Evolutionary conservation across 2,329 filamentous ascomycete genomes (phyloP), one percentile per base, ranked within the genome.

Genomic region (Fragosphaeria purpurea): DNA sequence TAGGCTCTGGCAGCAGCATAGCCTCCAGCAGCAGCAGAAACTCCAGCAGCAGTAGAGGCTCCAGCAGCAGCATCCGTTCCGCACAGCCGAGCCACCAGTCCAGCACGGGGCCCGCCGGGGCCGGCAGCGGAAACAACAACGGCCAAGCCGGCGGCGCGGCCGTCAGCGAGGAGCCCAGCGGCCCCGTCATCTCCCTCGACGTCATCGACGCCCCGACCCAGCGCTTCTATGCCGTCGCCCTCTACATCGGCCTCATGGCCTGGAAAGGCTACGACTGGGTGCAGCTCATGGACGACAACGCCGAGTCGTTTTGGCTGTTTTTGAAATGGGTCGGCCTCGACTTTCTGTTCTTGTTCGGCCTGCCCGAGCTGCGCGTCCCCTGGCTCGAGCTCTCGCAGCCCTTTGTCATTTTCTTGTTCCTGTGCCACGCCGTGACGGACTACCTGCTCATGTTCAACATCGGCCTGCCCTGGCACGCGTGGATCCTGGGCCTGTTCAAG

Each of bases 311-410:
- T 55, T 86, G 82, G 77, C 76, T 91, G 46, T 96, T 96, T 63
- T 71, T 95, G 62, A 98, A 97, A 77, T 98, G 93, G 93, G 79
- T 87, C 55, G 75, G 82, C 52, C 79, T 98, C 56, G 93, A 98
- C 69, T 85, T 86, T 54, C 68, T 85, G 31, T 96, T 90, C 65
- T 74, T 97, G 56, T 95, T 94, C 65, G 86, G 86, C 7, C 70
- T 98, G 49, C 91, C 94, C 13, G 79, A 86, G 58, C 67, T 98
- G 60, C 82, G 87, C 64, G 95, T 98, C 76, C 93, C 93, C 52
- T 98, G 93, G 94, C 74, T 98, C 52, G 89, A 97, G 71, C 88
- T 91, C 72, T 88, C 87, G 42, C 86, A 87, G 61, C 76, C 79
- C 38, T 82, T 82, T 1, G 85, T 87, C 49, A 77, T 85, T 41